phyloP scores from a whole-genome alignment of 768 basidiomycete species.

The Crepidotus variabilis region DNA sequence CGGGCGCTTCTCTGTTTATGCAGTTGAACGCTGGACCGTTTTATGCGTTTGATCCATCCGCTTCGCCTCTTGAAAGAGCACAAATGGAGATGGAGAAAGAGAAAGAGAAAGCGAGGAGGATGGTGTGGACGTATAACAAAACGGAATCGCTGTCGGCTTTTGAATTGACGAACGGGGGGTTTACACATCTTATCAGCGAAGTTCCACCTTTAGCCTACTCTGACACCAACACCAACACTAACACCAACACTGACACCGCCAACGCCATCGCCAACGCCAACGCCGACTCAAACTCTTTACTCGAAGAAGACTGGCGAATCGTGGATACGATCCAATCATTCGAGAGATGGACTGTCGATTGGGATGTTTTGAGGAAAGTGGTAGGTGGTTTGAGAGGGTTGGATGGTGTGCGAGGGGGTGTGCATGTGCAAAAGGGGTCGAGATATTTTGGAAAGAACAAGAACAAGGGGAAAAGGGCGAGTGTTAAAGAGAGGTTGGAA shows the following conservation, averaged over 20 bases:
- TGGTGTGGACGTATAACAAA: conserved; percentile 75
- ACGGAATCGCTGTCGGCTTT: conserved; percentile 57
- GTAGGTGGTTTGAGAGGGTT: background rate
- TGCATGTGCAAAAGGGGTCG: no score
- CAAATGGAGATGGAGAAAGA: conserved; percentile 36
- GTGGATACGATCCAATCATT: conserved; percentile 42
- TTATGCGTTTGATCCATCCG: no score
- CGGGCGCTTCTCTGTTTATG: conserved; percentile 39
- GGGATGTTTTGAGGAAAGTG: conserved; percentile 10
- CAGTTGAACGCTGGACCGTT: conserved; percentile 42
- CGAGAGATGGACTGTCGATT: conserved; percentile 28
- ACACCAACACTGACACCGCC: no score
- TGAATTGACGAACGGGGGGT: conserved; percentile 34
- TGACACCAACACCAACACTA: no score
- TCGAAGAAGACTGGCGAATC: conserved; percentile 15
- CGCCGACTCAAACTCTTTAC: no score
- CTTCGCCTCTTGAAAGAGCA: conserved; percentile 85
- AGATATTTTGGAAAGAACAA: no score
- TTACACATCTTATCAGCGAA: conserved; percentile 69
- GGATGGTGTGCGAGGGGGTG: background rate
- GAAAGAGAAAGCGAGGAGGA: background rate
- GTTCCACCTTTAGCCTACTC: conserved; percentile 23
- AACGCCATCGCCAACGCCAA: no score
- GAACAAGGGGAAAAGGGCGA: no score
- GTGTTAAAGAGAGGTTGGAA: no score